Base-by-base conservation (phyloP, 768 basidiomycete genomes). In the Collybiopsis confluens region DNA sequence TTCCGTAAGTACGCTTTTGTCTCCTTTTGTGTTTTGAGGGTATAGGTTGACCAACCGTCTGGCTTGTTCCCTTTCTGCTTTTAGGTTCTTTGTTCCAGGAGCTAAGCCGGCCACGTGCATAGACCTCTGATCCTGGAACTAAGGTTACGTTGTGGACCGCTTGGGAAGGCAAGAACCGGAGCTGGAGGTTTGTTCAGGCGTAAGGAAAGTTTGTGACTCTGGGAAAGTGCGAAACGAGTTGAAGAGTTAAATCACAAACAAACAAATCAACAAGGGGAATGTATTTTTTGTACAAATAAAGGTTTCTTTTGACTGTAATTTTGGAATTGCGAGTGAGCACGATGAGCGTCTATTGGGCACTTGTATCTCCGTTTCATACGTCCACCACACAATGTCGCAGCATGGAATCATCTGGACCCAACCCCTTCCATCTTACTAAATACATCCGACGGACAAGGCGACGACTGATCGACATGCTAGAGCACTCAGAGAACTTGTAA, bases 401-500 rank as follows among this genome's bases (percentile, higher is more conserved):
- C 87, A 88, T n/a, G n/a, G n/a, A n/a, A n/a, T n/a, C n/a, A n/a
- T n/a, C n/a, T n/a, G n/a, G n/a, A n/a, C n/a, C n/a, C n/a, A n/a
- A n/a, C n/a, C n/a, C n/a, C n/a, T n/a, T n/a, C n/a, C n/a, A n/a
- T n/a, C n/a, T n/a, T n/a, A n/a, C n/a, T n/a, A n/a, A n/a, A n/a
- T n/a, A n/a, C n/a, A n/a, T n/a, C n/a, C n/a, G n/a, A n/a, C n/a
- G 73, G 93, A 96, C 74, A 93, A 90, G 64, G 82, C 88, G 0
- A 93, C 88, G 0, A 90, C 88, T 3, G 94, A 96, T 55, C 73
- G 81, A 55, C 82, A 92, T 65, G 74, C 92, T n/a, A 79, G 79
- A 53, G 86, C 81, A 4, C 81, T 99, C 11, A 78, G 93, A 43
- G 96, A 92, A 61, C 78, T 98, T 28, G 82, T 99, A 48, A 97